Percentiles rank a stretch among this genome's conserved stretches.
Evolutionary conservation across 2,329 filamentous ascomycete genomes (phyloP).

Genomic region (Colletotrichum godetiae): DNA sequence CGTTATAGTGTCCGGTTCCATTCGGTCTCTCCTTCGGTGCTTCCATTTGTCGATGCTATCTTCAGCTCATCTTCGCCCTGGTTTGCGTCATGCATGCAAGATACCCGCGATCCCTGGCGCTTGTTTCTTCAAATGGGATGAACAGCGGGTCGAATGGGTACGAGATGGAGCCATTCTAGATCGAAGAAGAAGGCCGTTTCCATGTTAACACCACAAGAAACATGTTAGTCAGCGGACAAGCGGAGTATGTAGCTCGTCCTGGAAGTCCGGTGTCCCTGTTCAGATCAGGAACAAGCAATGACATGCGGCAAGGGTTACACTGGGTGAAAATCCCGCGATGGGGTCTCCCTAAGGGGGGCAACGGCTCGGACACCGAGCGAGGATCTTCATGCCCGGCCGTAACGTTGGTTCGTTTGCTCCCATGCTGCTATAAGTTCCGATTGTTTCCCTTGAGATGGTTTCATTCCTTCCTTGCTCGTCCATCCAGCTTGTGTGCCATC

Average conservation of each 20-base stretch:
- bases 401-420: neutral
- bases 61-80: conserved; percentile 20
- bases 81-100: conserved; percentile 11
- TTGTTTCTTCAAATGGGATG: conserved; percentile 10
- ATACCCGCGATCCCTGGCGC: conserved; percentile 21
- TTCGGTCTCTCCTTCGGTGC: conserved; percentile 12
- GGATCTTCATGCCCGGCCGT: neutral
- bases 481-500: neutral
- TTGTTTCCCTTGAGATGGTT: neutral
- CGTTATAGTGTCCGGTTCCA: neutral
- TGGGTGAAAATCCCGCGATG: neutral
- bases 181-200: neutral
- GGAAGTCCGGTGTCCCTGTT: neutral
- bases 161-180: conserved; percentile 7
- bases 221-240: conserved; percentile 7
- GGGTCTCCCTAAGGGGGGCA: neutral
- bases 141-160: conserved; percentile 16
- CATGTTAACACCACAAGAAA: conserved; percentile 1
- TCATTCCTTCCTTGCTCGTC: neutral
- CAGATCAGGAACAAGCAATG: conserved; percentile 16
- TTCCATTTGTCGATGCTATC: conserved; percentile 7
- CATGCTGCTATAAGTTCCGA: conserved; percentile 7
- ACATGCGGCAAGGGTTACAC: neutral
- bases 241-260: neutral
- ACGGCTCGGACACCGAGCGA: conserved; percentile 25